Evolutionary conservation across 2,329 filamentous ascomycete species (phyloP).

Genomic region (Podosphaera fusca): DNA sequence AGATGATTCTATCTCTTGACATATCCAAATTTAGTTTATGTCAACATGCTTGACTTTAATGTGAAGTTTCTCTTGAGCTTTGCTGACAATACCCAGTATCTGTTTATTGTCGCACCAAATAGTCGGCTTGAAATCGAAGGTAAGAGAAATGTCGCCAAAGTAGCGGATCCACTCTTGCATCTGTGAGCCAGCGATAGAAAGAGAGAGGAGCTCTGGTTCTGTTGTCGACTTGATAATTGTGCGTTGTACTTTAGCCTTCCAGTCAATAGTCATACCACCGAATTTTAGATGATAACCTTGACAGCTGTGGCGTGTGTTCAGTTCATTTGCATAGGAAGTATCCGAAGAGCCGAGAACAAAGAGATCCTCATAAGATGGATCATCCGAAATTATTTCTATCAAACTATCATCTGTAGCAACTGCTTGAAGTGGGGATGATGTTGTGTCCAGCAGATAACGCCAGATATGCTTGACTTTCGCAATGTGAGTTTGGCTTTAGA

Average conservation of each 20-base stretch:
- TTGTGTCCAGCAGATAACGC: not conserved
- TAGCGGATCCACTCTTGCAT: not conserved
- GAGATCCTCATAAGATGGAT: not conserved
- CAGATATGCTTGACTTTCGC: not conserved
- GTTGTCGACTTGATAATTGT: not conserved
- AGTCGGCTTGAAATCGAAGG: not conserved
- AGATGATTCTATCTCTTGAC: not conserved
- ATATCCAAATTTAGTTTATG: not conserved
- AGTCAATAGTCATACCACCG: not conserved
- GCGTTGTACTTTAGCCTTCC: not conserved
- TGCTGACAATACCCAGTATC: too few species aligned
- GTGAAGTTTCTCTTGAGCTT: not conserved
- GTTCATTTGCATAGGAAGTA: not conserved
- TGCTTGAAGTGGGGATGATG: not conserved
- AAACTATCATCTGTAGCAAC: not conserved
- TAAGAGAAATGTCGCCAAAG: not conserved
- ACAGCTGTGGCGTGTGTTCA: not conserved
- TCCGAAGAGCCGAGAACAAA: not conserved
- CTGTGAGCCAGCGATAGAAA: not conserved
- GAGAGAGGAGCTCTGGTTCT: not conserved
- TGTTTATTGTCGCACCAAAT: constrained; percentile 1
- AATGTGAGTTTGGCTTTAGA: too few species aligned
- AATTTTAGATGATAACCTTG: not conserved
- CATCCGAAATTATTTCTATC: not conserved
- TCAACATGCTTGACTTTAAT: not conserved